Base-by-base conservation (phyloP, 2,329 filamentous ascomycete species). In the Beauveria rudraprayagi region DNA sequence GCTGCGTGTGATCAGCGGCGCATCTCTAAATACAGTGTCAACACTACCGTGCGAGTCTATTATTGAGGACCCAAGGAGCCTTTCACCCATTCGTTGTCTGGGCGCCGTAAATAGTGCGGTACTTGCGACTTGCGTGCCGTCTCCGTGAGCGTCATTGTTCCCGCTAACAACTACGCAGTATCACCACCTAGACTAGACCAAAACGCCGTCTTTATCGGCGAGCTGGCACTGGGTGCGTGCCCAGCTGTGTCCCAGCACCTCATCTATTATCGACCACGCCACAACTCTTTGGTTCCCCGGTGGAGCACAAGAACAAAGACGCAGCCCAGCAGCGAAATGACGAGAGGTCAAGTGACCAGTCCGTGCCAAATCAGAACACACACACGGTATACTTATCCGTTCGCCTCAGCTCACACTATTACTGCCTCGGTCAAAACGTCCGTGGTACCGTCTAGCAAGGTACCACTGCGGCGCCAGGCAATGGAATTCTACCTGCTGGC, bases 291-390 rank as follows among this genome's bases (percentile, higher is more conserved):
- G 16, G 22, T 55, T 52, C 37, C 40, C 47, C n/a, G n/a, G 56
- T 59, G 56, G 56, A 52, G 55, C 43, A 14, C 11, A 30, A 16
- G 6, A 53, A 11, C 9, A 47, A 52, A 60, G 26, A 60, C 57
- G 58, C 10, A 24, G 41, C 24, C 22, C 57, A 48, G 41, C 22
- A 55, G 43, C 44, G 62, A 63, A 63, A 62, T 63, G 62, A 63
- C 60, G 57, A 60, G 30, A 22, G 52, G 56, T 56, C 56, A 63
- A 48, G 60, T 63, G 62, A 63, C 62, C 52, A 50, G 51, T 53
- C 60, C 48, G 52, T 62, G 52, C 43, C 43, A 50, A 34, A 5
- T 41, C 6, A 10, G 2, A 17, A 2, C n/a, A 9, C 9, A 47
- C 44, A 26, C 52, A 58, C 60, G 4, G 51, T 58, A 41, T 54